Evolutionary conservation across 768 basidiomycete genomes (phyloP).

Genomic region (Obba rivulosa): DNA sequence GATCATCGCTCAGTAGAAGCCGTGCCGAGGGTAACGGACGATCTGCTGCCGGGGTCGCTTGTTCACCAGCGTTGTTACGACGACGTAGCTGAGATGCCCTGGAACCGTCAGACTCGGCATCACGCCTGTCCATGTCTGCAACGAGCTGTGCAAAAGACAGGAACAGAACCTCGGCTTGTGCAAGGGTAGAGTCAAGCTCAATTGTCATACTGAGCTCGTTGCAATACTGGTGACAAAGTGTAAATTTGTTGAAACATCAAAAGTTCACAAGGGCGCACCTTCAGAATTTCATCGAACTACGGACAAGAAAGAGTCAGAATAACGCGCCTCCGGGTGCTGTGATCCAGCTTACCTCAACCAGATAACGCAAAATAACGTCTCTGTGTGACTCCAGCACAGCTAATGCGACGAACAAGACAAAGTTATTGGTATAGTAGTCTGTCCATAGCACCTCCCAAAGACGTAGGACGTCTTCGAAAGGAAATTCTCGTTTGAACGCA

Average conservation of each 20-base stretch:
- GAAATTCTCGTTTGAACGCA: constrained; percentile 93
- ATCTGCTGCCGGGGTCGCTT: neutral
- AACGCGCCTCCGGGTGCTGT: neutral
- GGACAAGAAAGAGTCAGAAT: neutral
- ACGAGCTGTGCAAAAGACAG: constrained; percentile 86
- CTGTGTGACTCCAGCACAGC: constrained; percentile 94
- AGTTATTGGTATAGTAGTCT: constrained; percentile 81
- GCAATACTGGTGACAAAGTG: constrained; percentile 55
- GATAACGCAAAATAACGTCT: constrained; percentile 91
- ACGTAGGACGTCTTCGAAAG: constrained; percentile 82
- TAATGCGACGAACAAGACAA: constrained; percentile 91
- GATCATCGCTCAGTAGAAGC: constrained; percentile 53
- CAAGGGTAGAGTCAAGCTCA: constrained; percentile 91
- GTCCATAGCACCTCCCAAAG: constrained; percentile 96
- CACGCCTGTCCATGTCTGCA: constrained; percentile 81
- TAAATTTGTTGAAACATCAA: neutral
- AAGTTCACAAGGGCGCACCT: constrained; percentile 38
- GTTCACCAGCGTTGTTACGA: constrained; percentile 18
- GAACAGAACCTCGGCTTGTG: constrained; percentile 96
- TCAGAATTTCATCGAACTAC: constrained; percentile 79
- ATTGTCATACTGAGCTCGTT: constrained; percentile 96
- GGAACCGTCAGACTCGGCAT: constrained; percentile 44
- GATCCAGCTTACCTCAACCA: constrained; percentile 70
- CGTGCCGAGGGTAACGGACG: constrained; percentile 23
- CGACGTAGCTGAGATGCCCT: constrained; percentile 28